These are phyloP conservation scores for Plenodomus tracheiphilus DNA, from an alignment of 2,329 filamentous ascomycete species.

Conservation along the genomic window DNA sequence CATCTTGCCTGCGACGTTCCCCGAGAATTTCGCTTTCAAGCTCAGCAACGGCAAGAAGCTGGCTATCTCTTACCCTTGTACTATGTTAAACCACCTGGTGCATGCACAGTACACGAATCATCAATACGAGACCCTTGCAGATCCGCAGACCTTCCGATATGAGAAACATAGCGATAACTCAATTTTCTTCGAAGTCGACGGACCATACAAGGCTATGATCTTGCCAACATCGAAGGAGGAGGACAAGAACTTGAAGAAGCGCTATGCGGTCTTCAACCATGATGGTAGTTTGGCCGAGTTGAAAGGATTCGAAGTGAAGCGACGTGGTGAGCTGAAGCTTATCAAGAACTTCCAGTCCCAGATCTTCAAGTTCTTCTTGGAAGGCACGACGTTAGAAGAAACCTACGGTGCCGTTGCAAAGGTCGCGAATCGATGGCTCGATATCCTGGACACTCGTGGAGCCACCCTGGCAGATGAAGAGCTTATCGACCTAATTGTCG, in stretches of 20 bases:
- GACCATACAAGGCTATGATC: conserved; percentile 96
- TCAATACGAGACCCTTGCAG: conserved; percentile 89
- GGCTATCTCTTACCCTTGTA: conserved; percentile 94
- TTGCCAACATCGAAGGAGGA: conserved; percentile 97
- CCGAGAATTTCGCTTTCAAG: conserved; percentile 94
- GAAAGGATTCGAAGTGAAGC: conserved; percentile 97
- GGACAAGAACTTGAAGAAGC: conserved; percentile 99
- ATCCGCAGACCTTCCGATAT: conserved; percentile 80
- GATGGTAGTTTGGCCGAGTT: conserved; percentile 93
- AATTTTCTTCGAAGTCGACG: conserved; percentile 99
- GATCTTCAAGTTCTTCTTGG: conserved; percentile 98
- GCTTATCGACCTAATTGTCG: conserved; percentile 98
- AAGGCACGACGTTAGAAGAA: conserved; percentile 82
- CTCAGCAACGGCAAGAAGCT: conserved; percentile 95
- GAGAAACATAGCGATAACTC: conserved; percentile 98
- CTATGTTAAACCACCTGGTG: conserved; percentile 98
- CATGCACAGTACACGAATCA: conserved; percentile 95
- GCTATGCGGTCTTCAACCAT: conserved; percentile 98
- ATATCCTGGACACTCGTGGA: conserved; percentile 88
- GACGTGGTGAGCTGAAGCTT: conserved; percentile 94
- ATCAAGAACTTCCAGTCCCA: conserved; percentile 99
- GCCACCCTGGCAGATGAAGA: conserved; percentile 92
- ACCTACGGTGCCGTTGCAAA: conserved; percentile 91
- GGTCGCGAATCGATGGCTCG: conserved; percentile 94
- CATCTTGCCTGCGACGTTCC: conserved; percentile 94